Evolutionary conservation across 495 filamentous ascomycete species (phyloP), one percentile per base, ranked within the genome.

Genomic region (Xeromyces bisporus): DNA sequence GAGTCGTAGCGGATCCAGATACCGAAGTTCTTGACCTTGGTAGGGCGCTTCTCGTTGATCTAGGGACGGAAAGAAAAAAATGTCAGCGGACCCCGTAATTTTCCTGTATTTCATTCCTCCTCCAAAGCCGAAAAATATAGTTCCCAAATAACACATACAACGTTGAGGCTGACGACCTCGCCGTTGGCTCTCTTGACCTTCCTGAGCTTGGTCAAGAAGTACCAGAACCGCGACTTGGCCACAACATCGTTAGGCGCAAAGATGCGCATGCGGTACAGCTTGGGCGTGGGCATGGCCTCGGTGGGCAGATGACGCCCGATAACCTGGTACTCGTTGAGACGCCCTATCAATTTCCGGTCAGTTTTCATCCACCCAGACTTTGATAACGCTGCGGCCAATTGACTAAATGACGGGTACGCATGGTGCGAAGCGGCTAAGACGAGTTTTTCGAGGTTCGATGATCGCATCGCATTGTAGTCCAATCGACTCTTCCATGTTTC

Each of bases 111-210:
- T n/a, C n/a, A n/a, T n/a, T n/a, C n/a, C n/a, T n/a, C n/a, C n/a
- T n/a, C n/a, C n/a, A n/a, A n/a, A n/a, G n/a, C n/a, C n/a, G n/a
- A n/a, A n/a, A n/a, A n/a, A n/a, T n/a, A n/a, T n/a, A n/a, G n/a
- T n/a, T n/a, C n/a, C n/a, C n/a, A 28, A 8, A 12, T 23, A 33
- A 20, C 16, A 51, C 82, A 55, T 78, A 96, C 89, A 70, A 78
- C 72, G 63, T 94, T 96, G 69, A 93, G 60, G 65, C 67, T 79
- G 53, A 96, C 82, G 55, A 97, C 93, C 79, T 97, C 89, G 55
- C 89, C 89, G 58, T 92, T 94, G 53, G 86, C 74, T 79, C 94
- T 96, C 84, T 97, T 97, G 67, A 97, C 82, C 75, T 96, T 97
- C 56, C 82, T 73, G 42, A 97, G 73, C 73, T 92, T 91, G 65